Base-by-base conservation (phyloP, 2,329 filamentous ascomycete genomes). In the Boeremia exigua region DNA sequence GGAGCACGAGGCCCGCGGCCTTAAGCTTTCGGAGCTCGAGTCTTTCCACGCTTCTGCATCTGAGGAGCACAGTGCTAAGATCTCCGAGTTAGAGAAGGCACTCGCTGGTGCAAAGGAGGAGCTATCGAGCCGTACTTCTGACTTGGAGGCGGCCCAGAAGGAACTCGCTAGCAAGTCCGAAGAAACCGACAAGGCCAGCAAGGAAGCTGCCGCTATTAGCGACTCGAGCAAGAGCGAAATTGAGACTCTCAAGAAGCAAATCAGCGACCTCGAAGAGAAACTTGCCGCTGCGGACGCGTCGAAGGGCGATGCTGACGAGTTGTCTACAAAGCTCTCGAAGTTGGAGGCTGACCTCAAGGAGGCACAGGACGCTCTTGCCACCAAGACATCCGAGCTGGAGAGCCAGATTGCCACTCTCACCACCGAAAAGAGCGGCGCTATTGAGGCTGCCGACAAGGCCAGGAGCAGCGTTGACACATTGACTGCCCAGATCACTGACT, bases 261-360 rank as follows among this genome's bases (percentile, higher is more conserved):
- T 69, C 11, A 43, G 46, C 33, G 66, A 67, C 10, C 36, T 69
- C 14, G 55, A 71, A 28, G 60, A 65, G 47, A 65, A 68, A 48
- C 59, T 69, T n/a, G 59, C 66, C 40, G 51, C 62, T 40, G 56
- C 61, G 19, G 65, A 72, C 19, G 37, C 63, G 19, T 60, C 63
- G 11, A 70, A 67, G 45, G 66, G 65, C 17, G 68, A 73, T 44
- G 56, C 62, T 23, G 65, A 72, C n/a, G 66, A 56, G 29, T 58
- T 68, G 7, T 53, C 56, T 10, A 56, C 62, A 11, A 71, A 69
- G 64, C 63, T 72, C 38, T 51, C 65, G 4, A 65, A 68, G 36
- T 57, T 72, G 3, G 67, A 73, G 33, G 54, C 51, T 30, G 67
- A 70, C 4, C 48, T 71, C 43, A 68, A 70, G 60, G 59, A 67